Evolutionary conservation across 768 basidiomycete genomes (phyloP).

Genomic region (Suillus americanus): DNA sequence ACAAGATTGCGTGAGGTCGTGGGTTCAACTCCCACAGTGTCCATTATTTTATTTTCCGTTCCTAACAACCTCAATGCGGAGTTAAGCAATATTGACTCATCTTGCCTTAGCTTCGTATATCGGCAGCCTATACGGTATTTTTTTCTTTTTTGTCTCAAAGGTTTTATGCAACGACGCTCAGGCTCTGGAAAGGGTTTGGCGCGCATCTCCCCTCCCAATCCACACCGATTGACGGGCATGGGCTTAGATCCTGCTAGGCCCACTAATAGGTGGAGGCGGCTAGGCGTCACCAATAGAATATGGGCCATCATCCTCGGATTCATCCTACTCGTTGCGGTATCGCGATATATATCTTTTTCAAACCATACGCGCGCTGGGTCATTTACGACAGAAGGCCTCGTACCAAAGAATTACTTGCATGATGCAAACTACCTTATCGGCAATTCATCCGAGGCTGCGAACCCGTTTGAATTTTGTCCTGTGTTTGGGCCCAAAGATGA

Average conservation of each 20-base stretch:
- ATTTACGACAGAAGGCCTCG: constrained; percentile 45
- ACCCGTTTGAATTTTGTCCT: constrained; percentile 92
- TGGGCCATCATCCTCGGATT: constrained; percentile 62
- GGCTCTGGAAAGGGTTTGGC: constrained; percentile 48
- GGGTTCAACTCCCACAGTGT: constrained; percentile 58
- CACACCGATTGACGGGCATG: constrained; percentile 43
- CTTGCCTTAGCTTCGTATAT: neutral
- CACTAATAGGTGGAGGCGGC: constrained; percentile 49
- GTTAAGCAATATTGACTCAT: neutral
- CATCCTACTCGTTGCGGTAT: constrained; percentile 52
- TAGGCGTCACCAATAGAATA: constrained; percentile 69
- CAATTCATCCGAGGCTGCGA: constrained; percentile 38
- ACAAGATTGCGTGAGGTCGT: constrained; percentile 49
- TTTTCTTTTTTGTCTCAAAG: constrained; percentile 8
- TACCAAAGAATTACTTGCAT: constrained; percentile 85
- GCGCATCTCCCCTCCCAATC: constrained; percentile 51
- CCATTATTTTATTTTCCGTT: constrained; percentile 27
- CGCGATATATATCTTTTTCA: constrained; percentile 53
- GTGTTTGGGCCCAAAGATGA: constrained; percentile 80
- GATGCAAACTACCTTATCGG: constrained; percentile 28
- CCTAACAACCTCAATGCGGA: no score
- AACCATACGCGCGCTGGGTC: constrained; percentile 24
- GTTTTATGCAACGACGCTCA: constrained; percentile 60
- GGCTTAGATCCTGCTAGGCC: constrained; percentile 45
- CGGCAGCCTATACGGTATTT: neutral